phyloP scores from a whole-genome alignment of 176 grass and related monocot species.

The Alloteropsis semialata region DNA sequence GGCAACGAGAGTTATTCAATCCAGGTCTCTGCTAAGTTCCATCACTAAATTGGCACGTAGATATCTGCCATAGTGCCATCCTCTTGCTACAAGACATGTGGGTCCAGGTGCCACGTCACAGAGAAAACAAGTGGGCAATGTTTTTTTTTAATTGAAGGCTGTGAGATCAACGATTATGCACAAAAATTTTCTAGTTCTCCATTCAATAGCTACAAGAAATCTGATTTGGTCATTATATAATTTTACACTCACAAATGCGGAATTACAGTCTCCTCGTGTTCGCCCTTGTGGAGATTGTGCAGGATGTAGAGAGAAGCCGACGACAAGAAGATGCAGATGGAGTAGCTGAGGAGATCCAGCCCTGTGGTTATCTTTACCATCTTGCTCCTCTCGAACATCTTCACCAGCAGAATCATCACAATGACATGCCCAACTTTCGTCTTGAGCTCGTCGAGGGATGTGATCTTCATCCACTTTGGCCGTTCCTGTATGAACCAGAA shows the following conservation, averaged over 20 bases:
- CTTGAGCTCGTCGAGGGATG: conserved; percentile 88
- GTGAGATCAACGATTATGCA: not conserved
- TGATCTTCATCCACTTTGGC: conserved; percentile 97
- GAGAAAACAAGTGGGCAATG: not conserved
- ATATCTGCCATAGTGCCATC: no score
- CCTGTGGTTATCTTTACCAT: conserved; percentile 90
- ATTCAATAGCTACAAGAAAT: not conserved
- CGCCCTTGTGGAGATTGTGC: conserved; percentile 75
- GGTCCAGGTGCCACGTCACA: not conserved
- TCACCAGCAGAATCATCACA: conserved; percentile 97
- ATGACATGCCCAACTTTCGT: conserved; percentile 98
- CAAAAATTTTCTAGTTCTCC: not conserved
- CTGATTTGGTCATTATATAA: not conserved
- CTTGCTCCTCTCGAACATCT: conserved; percentile 99
- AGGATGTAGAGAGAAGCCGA: conserved; percentile 96
- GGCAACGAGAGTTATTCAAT: no score
- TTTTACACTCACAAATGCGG: conserved; percentile 13
- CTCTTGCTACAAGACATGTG: not conserved
- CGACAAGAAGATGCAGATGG: conserved; percentile 88
- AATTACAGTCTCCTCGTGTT: conserved; percentile 29
- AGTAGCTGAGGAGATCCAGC: conserved; percentile 88
- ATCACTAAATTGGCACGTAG: no score
- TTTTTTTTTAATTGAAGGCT: not conserved
- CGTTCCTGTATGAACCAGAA: conserved; percentile 51
- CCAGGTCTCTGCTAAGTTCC: no score